Percentiles rank a stretch among this genome's conserved stretches.
These are phyloP conservation scores for Cinchona pubescens DNA, from an alignment of 257 asterid genomes.

Conservation along the genomic window DNA sequence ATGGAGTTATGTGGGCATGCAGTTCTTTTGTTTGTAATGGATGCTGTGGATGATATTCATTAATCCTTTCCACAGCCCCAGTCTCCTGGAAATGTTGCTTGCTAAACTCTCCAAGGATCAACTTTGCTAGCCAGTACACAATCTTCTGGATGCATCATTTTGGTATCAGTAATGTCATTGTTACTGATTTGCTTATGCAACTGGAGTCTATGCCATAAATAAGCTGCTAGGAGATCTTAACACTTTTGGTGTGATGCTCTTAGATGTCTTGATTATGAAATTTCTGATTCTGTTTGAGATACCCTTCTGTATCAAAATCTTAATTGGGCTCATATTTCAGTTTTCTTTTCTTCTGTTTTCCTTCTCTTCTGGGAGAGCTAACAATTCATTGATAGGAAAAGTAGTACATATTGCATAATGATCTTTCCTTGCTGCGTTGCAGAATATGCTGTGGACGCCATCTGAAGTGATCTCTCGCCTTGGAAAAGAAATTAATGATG, in stretches of 20 bases:
- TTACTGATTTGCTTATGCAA: too few relatives aligned
- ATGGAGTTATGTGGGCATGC: neutral
- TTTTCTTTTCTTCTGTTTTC: neutral
- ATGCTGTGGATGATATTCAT: neutral
- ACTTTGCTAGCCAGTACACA: neutral
- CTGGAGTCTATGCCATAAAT: neutral
- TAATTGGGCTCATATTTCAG: neutral
- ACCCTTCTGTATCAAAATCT: neutral
- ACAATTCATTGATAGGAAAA: neutral
- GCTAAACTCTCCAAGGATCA: neutral
- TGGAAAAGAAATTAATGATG: constrained; percentile 77
- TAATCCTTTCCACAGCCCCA: neutral
- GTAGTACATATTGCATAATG: constrained; percentile 6
- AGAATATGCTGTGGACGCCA: constrained; percentile 85
- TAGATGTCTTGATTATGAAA: neutral
- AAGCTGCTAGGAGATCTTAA: neutral
- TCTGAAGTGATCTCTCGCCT: constrained; percentile 87
- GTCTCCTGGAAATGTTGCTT: neutral
- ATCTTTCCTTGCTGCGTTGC: constrained; percentile 21
- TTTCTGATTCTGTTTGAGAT: neutral
- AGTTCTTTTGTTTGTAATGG: neutral
- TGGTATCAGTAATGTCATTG: neutral
- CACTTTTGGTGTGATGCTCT: neutral
- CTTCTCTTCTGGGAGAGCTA: constrained; percentile 4
- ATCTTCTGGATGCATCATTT: neutral